These are phyloP conservation scores for Gloeostereum incarnatum DNA, from an alignment of 768 basidiomycete genomes.

Conservation along the genomic window DNA sequence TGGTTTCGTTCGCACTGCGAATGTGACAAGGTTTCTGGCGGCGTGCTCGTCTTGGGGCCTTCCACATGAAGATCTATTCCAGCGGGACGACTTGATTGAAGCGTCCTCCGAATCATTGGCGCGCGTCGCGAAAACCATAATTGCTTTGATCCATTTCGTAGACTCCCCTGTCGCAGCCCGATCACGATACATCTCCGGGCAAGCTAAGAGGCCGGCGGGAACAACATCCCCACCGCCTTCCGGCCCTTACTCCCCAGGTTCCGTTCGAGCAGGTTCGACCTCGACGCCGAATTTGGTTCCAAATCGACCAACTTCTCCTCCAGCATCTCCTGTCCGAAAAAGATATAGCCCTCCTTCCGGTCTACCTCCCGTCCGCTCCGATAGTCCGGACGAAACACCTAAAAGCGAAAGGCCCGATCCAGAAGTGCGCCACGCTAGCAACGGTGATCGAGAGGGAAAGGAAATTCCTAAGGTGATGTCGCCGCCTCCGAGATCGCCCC, in stretches of 20 bases:
- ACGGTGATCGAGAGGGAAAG: constrained; percentile 21
- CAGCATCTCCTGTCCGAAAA: constrained; percentile 29
- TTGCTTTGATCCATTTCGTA: constrained; percentile 54
- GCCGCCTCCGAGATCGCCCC: constrained; percentile 41
- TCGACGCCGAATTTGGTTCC: constrained; percentile 52
- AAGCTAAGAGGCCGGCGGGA: constrained; percentile 16
- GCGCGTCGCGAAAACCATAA: constrained; percentile 67
- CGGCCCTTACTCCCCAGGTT: constrained; percentile 27
- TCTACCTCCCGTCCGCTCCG: constrained; percentile 44
- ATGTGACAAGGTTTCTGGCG: constrained; percentile 72
- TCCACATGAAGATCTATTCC: constrained; percentile 53
- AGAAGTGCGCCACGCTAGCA: too few relatives aligned
- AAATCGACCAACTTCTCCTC: constrained; percentile 25
- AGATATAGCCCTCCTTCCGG: constrained; percentile 41
- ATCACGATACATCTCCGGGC: constrained; percentile 36
- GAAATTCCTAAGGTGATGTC: constrained; percentile 27
- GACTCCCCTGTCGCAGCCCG: constrained; percentile 41
- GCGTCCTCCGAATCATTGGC: constrained; percentile 50
- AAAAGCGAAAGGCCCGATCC: background rate
- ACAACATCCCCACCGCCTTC: constrained; percentile 10
- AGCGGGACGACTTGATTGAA: constrained; percentile 59
- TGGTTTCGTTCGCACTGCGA: constrained; percentile 55
- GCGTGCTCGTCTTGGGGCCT: constrained; percentile 64
- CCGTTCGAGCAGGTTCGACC: constrained; percentile 34
- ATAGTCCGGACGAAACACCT: constrained; percentile 39